phyloP scores from a whole-genome alignment of 2,329 filamentous ascomycete species.

The Cladophialophora carrionii region DNA sequence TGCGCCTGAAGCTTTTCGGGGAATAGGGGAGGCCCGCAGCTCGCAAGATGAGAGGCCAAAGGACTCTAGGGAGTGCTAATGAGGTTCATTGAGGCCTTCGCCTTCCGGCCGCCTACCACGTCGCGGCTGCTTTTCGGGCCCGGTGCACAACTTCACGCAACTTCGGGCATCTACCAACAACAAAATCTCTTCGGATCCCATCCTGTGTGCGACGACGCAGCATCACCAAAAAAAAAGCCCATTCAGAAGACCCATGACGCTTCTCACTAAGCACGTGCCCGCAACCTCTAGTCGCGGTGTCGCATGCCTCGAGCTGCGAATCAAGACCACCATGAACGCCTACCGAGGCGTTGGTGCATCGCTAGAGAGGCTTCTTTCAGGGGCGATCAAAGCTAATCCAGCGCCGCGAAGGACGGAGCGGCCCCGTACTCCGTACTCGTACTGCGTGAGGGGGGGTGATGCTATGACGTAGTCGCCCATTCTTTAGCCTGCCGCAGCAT shows the following conservation, averaged over 20 bases:
- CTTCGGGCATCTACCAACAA: background rate
- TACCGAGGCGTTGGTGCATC: background rate
- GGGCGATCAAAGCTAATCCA: background rate
- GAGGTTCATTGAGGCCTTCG: background rate
- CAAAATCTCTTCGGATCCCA: background rate
- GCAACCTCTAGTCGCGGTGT: background rate
- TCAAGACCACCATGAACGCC: background rate
- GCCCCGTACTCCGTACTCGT: too few relatives aligned
- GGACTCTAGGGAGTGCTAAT: background rate
- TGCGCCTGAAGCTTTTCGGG: background rate
- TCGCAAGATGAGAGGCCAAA: slow-evolving; percentile 3
- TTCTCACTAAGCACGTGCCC: background rate
- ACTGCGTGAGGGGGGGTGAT: background rate
- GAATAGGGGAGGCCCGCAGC: slow-evolving; percentile 2
- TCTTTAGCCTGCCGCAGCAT: background rate
- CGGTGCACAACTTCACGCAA: background rate
- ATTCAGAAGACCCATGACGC: background rate
- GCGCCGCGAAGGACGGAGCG: too few relatives aligned
- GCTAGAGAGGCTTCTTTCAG: background rate
- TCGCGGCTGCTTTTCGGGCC: background rate
- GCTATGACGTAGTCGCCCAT: background rate
- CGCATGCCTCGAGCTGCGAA: background rate
- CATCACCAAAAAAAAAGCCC: background rate
- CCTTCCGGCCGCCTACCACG: background rate
- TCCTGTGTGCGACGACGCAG: background rate